phyloP scores from a whole-genome alignment of 805 yeast species.

The Metschnikowia picachoensis region DNA sequence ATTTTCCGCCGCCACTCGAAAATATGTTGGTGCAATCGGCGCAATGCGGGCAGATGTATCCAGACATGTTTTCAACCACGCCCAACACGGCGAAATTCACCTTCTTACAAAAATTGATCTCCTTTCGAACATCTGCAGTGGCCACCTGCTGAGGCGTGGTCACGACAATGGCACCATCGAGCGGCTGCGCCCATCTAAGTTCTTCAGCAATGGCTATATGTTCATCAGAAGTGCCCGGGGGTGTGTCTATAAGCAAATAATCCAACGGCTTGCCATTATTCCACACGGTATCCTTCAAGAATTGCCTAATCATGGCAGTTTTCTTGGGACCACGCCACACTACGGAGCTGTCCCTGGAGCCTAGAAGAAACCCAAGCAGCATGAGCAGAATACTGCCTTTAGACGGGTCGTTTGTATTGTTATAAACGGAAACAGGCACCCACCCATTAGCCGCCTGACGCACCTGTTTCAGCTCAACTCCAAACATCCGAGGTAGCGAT shows the following conservation, averaged over 20 bases:
- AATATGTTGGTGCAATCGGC: constrained; percentile 89
- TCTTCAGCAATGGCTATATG: constrained; percentile 97
- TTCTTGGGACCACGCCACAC: constrained; percentile 99
- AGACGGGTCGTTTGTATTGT: constrained; percentile 13
- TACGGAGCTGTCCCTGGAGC: constrained; percentile 81
- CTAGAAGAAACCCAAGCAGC: constrained; percentile 84
- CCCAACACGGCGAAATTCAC: constrained; percentile 81
- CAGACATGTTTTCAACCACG: constrained; percentile 93
- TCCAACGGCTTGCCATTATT: constrained; percentile 43
- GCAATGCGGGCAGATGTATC: constrained; percentile 92
- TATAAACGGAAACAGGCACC: constrained; percentile 70
- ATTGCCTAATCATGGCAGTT: constrained; percentile 95
- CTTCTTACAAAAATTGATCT: constrained; percentile 85
- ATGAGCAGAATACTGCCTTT: constrained; percentile 56
- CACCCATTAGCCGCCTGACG: constrained; percentile 82
- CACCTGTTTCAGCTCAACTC: constrained; percentile 74
- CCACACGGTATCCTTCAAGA: constrained; percentile 89
- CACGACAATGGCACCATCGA: constrained; percentile 89
- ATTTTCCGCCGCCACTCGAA: constrained; percentile 87
- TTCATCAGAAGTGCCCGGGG: constrained; percentile 98
- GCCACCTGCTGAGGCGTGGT: constrained; percentile 96
- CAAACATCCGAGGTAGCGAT: constrained; percentile 94
- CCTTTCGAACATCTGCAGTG: constrained; percentile 90
- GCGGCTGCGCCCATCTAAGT: constrained; percentile 59
- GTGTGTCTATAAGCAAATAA: constrained; percentile 88